Evolutionary conservation across 345 rosid genomes (phyloP).

Genomic region (Garcia nutans): DNA sequence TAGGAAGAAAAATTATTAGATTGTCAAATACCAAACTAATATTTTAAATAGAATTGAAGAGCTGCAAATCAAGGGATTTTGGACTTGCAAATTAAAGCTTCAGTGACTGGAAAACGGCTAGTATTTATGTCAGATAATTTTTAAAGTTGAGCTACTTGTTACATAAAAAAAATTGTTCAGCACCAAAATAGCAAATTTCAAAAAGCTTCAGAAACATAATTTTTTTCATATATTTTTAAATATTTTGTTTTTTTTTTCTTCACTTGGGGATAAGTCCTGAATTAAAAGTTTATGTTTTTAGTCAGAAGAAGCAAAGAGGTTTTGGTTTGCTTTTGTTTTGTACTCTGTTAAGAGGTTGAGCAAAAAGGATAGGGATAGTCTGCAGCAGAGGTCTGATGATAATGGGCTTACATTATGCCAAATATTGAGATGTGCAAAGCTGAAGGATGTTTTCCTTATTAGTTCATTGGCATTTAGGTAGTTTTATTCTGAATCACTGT

Average conservation of each 20-base stretch:
- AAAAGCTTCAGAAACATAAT: no score
- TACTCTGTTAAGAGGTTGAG: constrained; percentile 62
- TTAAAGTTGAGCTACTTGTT: no score
- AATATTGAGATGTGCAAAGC: constrained; percentile 65
- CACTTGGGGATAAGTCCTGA: neutral
- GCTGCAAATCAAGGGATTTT: no score
- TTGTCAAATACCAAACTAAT: no score
- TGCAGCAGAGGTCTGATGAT: constrained; percentile 34
- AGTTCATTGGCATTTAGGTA: constrained; percentile 4
- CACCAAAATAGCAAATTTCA: no score
- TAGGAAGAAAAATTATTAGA: no score
- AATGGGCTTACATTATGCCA: constrained; percentile 59
- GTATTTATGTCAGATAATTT: no score
- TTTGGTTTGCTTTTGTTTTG: constrained; percentile 77
- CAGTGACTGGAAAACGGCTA: no score
- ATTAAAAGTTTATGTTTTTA: constrained; percentile 26
- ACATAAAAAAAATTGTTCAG: no score
- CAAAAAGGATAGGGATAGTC: constrained; percentile 41
- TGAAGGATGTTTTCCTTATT: constrained; percentile 51
- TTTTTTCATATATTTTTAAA: neutral
- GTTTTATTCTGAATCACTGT: neutral
- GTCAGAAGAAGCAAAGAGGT: constrained; percentile 86
- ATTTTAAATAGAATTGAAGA: no score
- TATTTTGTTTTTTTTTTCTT: neutral
- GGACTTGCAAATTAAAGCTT: no score